Percentiles rank a stretch among this genome's conserved stretches.
Evolutionary conservation across 2,329 filamentous ascomycete genomes (phyloP).

Genomic region (Monosporascus sp.): DNA sequence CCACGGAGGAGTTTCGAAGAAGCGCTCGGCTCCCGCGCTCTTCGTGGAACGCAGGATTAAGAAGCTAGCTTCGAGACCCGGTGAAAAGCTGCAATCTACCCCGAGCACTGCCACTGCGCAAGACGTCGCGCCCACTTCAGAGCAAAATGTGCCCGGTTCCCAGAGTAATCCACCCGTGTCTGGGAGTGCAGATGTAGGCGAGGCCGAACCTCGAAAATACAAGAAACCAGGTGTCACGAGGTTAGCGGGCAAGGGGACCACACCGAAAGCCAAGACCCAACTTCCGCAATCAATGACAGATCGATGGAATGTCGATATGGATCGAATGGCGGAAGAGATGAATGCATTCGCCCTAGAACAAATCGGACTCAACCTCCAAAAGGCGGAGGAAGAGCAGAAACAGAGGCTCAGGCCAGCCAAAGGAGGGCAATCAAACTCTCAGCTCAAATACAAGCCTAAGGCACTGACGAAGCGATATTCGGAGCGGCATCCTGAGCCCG

Average conservation of each 20-base stretch:
- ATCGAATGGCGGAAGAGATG: conserved; percentile 26
- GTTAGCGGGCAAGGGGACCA: conserved; percentile 11
- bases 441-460: conserved; percentile 50
- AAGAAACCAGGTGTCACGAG: conserved; percentile 31
- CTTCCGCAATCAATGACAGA: conserved; percentile 24
- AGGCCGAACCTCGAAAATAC: conserved; percentile 20
- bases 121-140: background rate
- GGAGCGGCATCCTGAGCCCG: conserved; percentile 47
- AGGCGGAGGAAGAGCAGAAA: conserved; percentile 37
- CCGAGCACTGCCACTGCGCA: conserved; percentile 5
- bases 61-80: conserved; percentile 18
- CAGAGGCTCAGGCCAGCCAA: conserved; percentile 18
- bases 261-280: conserved; percentile 17
- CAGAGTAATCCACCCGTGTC: background rate
- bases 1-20: conserved; percentile 34
- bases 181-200: conserved; percentile 19
- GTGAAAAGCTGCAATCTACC: conserved; percentile 16
- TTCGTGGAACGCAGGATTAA: conserved; percentile 50
- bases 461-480: conserved; percentile 48
- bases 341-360: conserved; percentile 50
- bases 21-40: conserved; percentile 40
- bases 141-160: background rate
- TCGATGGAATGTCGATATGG: conserved; percentile 33
- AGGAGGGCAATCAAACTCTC: conserved; percentile 12
- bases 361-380: conserved; percentile 48